These are phyloP conservation scores for Pezicula carpinea DNA, from an alignment of 2,329 filamentous ascomycete species.

Conservation along the genomic window DNA sequence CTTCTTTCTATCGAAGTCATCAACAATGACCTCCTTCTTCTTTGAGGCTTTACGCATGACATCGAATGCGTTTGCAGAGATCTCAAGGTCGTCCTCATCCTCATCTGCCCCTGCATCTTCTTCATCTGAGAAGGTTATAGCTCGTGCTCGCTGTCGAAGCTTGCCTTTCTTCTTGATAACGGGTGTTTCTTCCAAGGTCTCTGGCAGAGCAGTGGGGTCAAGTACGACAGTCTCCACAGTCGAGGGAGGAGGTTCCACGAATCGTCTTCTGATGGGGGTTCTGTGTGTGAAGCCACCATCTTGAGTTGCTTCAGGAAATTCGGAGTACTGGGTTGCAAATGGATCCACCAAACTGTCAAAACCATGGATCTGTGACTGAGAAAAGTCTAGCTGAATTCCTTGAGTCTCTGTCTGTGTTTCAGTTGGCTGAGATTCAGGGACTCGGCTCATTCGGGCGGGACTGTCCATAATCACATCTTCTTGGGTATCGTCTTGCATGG, in stretches of 20 bases:
- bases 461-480: constrained; percentile 44
- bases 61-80: constrained; percentile 33
- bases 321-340: constrained; percentile 57
- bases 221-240: constrained; percentile 65
- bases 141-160: constrained; percentile 42
- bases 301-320: constrained; percentile 72
- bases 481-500: constrained; percentile 34
- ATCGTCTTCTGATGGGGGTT: constrained; percentile 66
- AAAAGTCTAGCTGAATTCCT: constrained; percentile 50
- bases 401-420: constrained; percentile 24
- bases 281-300: constrained; percentile 72
- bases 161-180: constrained; percentile 56
- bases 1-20: constrained; percentile 75
- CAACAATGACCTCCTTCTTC: constrained; percentile 46
- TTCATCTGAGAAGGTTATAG: constrained; percentile 36
- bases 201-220: constrained; percentile 31
- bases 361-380: constrained; percentile 55
- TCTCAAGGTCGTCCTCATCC: constrained; percentile 31
- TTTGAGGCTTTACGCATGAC: constrained; percentile 64
- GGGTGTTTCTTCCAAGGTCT: constrained; percentile 57
- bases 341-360: constrained; percentile 50
- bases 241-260: constrained; percentile 59
- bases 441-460: constrained; percentile 32
- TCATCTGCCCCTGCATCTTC: constrained; percentile 17
- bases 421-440: constrained; percentile 35